phyloP scores from a whole-genome alignment of 2,329 filamentous ascomycete genomes.

The Phialophora macrospora region DNA sequence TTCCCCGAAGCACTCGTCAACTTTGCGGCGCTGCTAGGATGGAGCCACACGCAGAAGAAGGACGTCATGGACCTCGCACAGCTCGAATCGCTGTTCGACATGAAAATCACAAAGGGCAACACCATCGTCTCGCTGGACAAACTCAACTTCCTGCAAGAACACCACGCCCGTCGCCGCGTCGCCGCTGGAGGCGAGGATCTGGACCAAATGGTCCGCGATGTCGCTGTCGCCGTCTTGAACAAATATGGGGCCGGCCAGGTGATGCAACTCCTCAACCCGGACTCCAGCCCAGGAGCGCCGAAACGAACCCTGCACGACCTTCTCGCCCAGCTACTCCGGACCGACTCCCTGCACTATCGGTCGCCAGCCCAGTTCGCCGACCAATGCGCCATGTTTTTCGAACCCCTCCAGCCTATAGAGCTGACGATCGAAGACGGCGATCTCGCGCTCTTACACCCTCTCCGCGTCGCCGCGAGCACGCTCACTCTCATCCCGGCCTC shows the following conservation, averaged over 20 bases:
- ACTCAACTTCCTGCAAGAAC: slow-evolving; percentile 76
- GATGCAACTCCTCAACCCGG: slow-evolving; percentile 24
- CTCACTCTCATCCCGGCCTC: slow-evolving; percentile 49
- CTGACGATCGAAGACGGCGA: slow-evolving; percentile 22
- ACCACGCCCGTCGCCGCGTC: slow-evolving; percentile 63
- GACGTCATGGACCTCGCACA: slow-evolving; percentile 74
- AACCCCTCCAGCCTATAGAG: slow-evolving; percentile 41
- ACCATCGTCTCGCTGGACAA: slow-evolving; percentile 82
- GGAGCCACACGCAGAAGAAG: slow-evolving; percentile 71
- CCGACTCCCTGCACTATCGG: slow-evolving; percentile 58
- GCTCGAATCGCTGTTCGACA: slow-evolving; percentile 73
- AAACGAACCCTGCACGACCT: slow-evolving; percentile 51
- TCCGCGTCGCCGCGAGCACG: slow-evolving; percentile 53
- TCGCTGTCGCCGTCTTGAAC: slow-evolving; percentile 34
- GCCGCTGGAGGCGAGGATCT: slow-evolving; percentile 51
- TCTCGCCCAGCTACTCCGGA: slow-evolving; percentile 56
- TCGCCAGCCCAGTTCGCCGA: slow-evolving; percentile 61
- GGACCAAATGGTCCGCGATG: slow-evolving; percentile 46
- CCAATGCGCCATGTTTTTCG: slow-evolving; percentile 65
- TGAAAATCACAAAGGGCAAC: slow-evolving; percentile 91
- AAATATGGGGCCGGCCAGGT: slow-evolving; percentile 32
- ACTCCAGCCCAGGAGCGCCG: neutral
- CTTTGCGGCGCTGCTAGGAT: slow-evolving; percentile 83
- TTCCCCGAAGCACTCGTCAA: slow-evolving; percentile 72
- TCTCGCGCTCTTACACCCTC: slow-evolving; percentile 41